Conservation (phyloP, 106 monocot species). For the Dioscorea alata region DNA sequence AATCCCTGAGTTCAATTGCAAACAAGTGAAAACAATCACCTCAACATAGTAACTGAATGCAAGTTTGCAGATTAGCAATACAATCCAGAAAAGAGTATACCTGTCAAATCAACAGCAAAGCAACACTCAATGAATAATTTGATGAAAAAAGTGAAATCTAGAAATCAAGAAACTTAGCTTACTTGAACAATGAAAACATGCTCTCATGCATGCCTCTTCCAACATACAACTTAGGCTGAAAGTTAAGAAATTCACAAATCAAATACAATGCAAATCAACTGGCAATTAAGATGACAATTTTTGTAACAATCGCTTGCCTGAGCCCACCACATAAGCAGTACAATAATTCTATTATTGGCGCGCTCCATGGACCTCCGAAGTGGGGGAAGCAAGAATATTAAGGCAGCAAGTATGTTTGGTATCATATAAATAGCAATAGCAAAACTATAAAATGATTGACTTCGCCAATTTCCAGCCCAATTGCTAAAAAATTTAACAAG, state of each 20-base stretch:
- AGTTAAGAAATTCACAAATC: conserved; percentile 2
- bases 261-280: background rate
- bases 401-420: conserved; percentile 81
- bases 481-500: conserved; percentile 74
- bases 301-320: conserved; percentile 42
- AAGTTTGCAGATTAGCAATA: conserved; percentile 85
- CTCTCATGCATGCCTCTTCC: conserved; percentile 98
- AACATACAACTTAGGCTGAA: conserved; percentile 84
- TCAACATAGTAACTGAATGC: conserved; percentile 98
- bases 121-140: background rate
- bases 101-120: conserved; percentile 34
- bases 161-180: conserved; percentile 12
- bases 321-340: conserved; percentile 90
- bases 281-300: background rate
- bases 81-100: conserved; percentile 95
- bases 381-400: conserved; percentile 79
- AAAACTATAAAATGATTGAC: conserved; percentile 66
- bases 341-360: conserved; percentile 55
- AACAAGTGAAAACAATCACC: conserved; percentile 33
- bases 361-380: conserved; percentile 59
- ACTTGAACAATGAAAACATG: conserved; percentile 82
- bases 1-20: background rate
- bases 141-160: background rate
- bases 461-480: conserved; percentile 71
- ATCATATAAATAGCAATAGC: conserved; percentile 83